Conservation (phyloP, 371 early-diverging fungal genomes). For the Mucor piriformis region DNA sequence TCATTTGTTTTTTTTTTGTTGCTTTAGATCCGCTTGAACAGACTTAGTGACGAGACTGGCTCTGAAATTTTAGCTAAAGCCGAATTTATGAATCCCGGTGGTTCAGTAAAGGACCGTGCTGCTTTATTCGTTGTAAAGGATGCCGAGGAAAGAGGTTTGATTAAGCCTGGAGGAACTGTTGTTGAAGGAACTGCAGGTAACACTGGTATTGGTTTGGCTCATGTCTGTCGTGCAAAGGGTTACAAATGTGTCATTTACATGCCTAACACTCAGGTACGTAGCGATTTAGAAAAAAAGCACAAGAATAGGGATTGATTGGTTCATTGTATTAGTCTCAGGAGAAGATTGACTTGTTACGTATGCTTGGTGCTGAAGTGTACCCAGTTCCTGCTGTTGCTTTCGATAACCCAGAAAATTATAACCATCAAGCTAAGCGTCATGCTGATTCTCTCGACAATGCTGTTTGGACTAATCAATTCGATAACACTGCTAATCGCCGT, state of each 20-base stretch:
- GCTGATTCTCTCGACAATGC: constrained; percentile 84
- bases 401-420: constrained; percentile 92
- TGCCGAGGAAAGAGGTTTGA: constrained; percentile 86
- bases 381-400: constrained; percentile 91
- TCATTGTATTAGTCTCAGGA: constrained; percentile 87
- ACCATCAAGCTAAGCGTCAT: constrained; percentile 89
- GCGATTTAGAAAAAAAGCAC: not conserved
- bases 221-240: constrained; percentile 93
- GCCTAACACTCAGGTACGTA: constrained; percentile 89
- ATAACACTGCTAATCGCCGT: constrained; percentile 83
- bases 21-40: constrained; percentile 71
- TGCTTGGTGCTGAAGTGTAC: constrained; percentile 90
- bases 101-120: constrained; percentile 96
- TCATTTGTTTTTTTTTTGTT: too few species aligned
- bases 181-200: constrained; percentile 97
- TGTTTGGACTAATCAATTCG: constrained; percentile 96
- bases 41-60: constrained; percentile 82
- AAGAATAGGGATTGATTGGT: not conserved
- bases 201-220: constrained; percentile 96
- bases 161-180: constrained; percentile 91
- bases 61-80: constrained; percentile 92
- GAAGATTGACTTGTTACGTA: constrained; percentile 89
- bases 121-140: constrained; percentile 92
- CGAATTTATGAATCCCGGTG: constrained; percentile 98
- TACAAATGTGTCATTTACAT: constrained; percentile 96